Conservation (phyloP, 768 basidiomycete species). For the Boletus sensibilis region DNA sequence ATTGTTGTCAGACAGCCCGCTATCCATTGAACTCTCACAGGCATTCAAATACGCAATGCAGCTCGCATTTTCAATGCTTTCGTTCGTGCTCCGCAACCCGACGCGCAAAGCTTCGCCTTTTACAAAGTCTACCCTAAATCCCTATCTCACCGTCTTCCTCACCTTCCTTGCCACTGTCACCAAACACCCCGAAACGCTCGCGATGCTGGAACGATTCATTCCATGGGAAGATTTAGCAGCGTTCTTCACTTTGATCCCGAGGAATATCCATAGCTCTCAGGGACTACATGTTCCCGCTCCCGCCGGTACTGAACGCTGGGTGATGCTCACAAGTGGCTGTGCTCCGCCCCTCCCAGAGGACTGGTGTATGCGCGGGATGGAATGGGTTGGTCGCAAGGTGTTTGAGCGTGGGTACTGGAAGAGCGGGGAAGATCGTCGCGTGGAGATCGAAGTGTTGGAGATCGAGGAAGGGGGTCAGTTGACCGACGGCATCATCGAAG, state of each 20-base stretch:
- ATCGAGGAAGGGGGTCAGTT: conserved; percentile 53
- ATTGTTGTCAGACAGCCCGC: conserved; percentile 33
- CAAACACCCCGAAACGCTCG: conserved; percentile 59
- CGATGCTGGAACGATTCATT: conserved; percentile 68
- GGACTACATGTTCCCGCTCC: conserved; percentile 36
- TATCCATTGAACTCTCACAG: conserved; percentile 50
- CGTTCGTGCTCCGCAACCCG: conserved; percentile 64
- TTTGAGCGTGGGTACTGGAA: conserved; percentile 97
- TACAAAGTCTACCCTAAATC: conserved; percentile 62
- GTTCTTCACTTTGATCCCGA: conserved; percentile 63
- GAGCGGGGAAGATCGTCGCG: conserved; percentile 57
- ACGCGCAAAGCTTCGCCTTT: conserved; percentile 59
- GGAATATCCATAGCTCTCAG: conserved; percentile 48
- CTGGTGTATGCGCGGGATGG: conserved; percentile 94
- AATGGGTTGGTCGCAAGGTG: conserved; percentile 88
- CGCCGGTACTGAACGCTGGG: conserved; percentile 50
- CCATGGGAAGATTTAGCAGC: conserved; percentile 79
- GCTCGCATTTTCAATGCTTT: conserved; percentile 76
- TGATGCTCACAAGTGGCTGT: conserved; percentile 68
- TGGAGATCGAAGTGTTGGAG: conserved; percentile 81
- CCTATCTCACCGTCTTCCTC: conserved; percentile 82
- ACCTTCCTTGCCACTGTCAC: conserved; percentile 84
- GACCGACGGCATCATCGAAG: conserved; percentile 81
- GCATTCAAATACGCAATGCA: conserved; percentile 74
- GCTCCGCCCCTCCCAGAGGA: conserved; percentile 84